Evolutionary conservation across 1,139 yeast species (phyloP).

Genomic region (Sugiyamaella paludigena): DNA sequence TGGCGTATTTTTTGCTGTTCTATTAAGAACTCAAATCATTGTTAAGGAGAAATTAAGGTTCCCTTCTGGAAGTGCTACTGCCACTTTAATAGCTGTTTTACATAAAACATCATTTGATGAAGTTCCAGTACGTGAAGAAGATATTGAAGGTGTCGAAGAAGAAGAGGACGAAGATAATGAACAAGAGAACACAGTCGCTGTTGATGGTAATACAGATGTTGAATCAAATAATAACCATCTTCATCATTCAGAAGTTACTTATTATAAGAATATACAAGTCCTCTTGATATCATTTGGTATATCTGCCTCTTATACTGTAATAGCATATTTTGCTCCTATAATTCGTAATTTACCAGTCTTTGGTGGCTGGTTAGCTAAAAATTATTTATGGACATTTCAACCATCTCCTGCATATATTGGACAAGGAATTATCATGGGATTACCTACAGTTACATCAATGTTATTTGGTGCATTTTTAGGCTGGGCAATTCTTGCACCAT

Average conservation of each 20-base stretch:
- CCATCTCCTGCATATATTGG: constrained; percentile 98
- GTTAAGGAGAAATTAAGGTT: constrained; percentile 81
- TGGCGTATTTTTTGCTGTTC: constrained; percentile 94
- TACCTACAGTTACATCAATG: constrained; percentile 90
- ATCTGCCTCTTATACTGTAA: constrained; percentile 70
- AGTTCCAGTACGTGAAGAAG: constrained; percentile 19
- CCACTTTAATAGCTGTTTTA: constrained; percentile 82
- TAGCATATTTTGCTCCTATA: constrained; percentile 70
- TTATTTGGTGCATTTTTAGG: constrained; percentile 84
- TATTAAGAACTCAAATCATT: constrained; percentile 80
- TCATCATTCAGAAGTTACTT: constrained; percentile 32
- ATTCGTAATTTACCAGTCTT: constrained; percentile 70
- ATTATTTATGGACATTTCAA: constrained; percentile 84
- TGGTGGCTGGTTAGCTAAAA: constrained; percentile 59
- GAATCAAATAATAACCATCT: constrained; percentile 16
- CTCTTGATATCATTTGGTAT: constrained; percentile 59
- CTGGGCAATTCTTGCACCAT: constrained; percentile 86
- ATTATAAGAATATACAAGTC: constrained; percentile 56
- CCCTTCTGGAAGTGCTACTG: constrained; percentile 96
- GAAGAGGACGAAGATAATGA: constrained; percentile 15
- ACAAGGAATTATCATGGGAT: constrained; percentile 97
- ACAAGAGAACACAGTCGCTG: constrained; percentile 12
- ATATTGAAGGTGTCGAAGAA: constrained; percentile 11
- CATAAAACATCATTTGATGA: constrained; percentile 49
- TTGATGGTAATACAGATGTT: constrained; percentile 11